Percentiles rank a stretch among this genome's conserved stretches.
Evolutionary conservation across 441 rosid genomes (phyloP).

Genomic region (Gossypium davidsonii): DNA sequence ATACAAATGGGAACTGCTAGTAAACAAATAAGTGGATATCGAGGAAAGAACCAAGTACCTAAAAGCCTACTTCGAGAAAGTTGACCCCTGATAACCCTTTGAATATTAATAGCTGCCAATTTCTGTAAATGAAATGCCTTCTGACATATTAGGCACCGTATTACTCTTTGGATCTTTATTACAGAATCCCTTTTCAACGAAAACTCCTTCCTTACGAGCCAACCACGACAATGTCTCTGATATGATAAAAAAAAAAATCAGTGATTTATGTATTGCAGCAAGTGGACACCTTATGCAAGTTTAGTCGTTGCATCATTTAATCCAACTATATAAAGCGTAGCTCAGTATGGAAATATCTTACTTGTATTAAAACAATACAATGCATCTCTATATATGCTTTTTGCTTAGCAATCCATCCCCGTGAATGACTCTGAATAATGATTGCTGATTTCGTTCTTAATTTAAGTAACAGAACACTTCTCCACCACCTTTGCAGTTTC

Average conservation of each 20-base stretch:
- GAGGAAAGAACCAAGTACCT: constrained; percentile 38
- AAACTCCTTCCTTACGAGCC: constrained; percentile 50
- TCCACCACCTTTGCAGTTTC: constrained; percentile 91
- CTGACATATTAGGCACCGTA: constrained; percentile 35
- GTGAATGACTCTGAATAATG: constrained; percentile 49
- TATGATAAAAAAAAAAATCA: constrained; percentile 4
- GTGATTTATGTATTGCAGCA: not conserved
- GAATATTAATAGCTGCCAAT: constrained; percentile 55
- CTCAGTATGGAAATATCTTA: not conserved
- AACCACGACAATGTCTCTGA: constrained; percentile 56
- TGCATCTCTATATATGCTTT: constrained; percentile 37
- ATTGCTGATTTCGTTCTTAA: constrained; percentile 44
- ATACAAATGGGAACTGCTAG: not conserved
- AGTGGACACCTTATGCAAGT: not conserved
- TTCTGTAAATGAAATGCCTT: constrained; percentile 29
- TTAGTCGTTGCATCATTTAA: not conserved
- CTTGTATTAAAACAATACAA: constrained; percentile 18
- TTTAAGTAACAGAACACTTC: constrained; percentile 36
- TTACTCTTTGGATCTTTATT: constrained; percentile 47
- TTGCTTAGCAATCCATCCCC: constrained; percentile 53
- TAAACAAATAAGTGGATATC: not conserved
- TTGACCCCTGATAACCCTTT: constrained; percentile 50
- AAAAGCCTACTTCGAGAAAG: constrained; percentile 47
- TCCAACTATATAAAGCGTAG: not conserved
- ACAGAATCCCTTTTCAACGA: constrained; percentile 39